Evolutionary conservation across 2,329 filamentous ascomycete species (phyloP), one percentile per base, ranked within the genome.

Genomic region (Aspergillus flavus): DNA sequence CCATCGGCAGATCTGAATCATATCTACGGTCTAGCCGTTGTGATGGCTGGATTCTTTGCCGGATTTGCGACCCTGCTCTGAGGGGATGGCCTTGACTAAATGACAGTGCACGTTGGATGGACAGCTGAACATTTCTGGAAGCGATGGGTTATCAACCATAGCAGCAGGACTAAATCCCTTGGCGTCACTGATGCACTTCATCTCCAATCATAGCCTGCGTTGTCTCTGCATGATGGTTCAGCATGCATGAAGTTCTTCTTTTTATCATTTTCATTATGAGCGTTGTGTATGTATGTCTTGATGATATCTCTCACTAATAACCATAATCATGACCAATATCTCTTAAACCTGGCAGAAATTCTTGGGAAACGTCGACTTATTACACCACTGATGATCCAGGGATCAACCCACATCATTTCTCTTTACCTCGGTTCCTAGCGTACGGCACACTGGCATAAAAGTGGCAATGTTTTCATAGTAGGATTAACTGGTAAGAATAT

Each of bases 31-130:
- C 74, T 87, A 19, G 80, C 82, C 56, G 76, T 85, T 14, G 73
- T 90, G 7, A 78, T 85, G 48, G 82, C 82, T 58, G 83, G 83
- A 36, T 78, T 89, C 60, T 82, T 88, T 66, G 83, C 84, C 48
- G 87, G 86, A 19, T 87, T 89, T 69, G 82, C 86, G 52, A 65
- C 81, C 62, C 68, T 86, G 64, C 76, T 87, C 63, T 87, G 76
- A 79, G 36, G 12, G 36, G 12, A 10, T 21, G 19, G 10, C 28
- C 6, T 30, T 30, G 46, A 26, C 26, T 10, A 30, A 10, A 14
- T 50, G 26, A 30, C 4, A n/a, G 19, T 19, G 23, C 14, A 30
- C 9, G 19, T 34, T 32, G 3, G 48, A n/a, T 32, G 16, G 48
- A 32, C 21, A 26, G 19, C 16, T 5, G 28, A 16, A 19, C 28